Evolutionary conservation across 805 yeast genomes (phyloP).

Genomic region (Blastobotrys muscicola): DNA sequence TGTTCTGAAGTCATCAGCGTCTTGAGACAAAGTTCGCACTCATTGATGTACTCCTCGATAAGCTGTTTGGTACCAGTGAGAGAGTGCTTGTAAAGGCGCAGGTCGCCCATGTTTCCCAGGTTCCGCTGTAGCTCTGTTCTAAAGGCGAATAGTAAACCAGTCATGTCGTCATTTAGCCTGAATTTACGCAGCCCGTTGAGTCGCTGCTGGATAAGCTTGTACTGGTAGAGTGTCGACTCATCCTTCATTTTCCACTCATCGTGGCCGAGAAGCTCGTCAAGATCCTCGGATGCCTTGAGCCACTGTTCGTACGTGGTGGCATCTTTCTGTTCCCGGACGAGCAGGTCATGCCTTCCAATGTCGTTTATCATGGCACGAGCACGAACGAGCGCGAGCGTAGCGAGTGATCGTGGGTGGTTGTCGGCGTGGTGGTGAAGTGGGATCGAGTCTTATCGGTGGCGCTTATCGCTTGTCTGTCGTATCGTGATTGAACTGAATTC

Average conservation of each 20-base stretch:
- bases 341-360: neutral
- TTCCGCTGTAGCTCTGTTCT: constrained; percentile 82
- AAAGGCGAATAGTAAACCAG: constrained; percentile 57
- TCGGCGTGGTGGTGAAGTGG: too few relatives aligned
- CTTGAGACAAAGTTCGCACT: constrained; percentile 51
- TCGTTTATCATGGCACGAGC: too few relatives aligned
- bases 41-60: constrained; percentile 74
- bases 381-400: too few relatives aligned
- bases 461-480: too few relatives aligned
- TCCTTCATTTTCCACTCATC: constrained; percentile 68
- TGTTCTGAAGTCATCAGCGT: constrained; percentile 19
- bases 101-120: constrained; percentile 79
- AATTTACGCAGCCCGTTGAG: constrained; percentile 51
- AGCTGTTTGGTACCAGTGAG: constrained; percentile 77
- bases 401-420: too few relatives aligned
- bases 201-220: constrained; percentile 43
- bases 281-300: constrained; percentile 49
- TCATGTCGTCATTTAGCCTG: constrained; percentile 47
- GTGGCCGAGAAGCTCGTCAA: constrained; percentile 58
- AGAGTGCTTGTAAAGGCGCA: constrained; percentile 64
- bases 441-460: too few relatives aligned
- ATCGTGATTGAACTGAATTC: too few relatives aligned
- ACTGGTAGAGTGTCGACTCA: constrained; percentile 75
- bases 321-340: constrained; percentile 9
- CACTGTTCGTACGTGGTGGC: constrained; percentile 41